A percentile compares a stretch with the other conserved stretches of the same genome.
Conservation (phyloP, 805 yeast genomes). For the Yueomyces sinensis region DNA sequence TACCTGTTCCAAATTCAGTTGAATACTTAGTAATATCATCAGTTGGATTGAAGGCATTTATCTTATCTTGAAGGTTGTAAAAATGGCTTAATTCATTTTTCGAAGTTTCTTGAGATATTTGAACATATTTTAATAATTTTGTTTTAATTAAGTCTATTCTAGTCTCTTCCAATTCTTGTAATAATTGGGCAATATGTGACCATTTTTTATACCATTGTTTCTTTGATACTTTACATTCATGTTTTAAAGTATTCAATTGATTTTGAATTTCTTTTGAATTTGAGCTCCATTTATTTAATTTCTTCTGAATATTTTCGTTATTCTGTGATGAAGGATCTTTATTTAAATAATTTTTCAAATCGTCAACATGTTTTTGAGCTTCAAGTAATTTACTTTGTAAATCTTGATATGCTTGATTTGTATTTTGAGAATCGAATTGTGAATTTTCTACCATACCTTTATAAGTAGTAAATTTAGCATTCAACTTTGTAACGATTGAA, state of each 20-base stretch:
- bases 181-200: constrained; percentile 13
- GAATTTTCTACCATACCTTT: constrained; percentile 20
- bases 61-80: background rate
- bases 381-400: constrained; percentile 16
- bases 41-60: constrained; percentile 4
- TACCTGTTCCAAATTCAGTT: constrained; percentile 23
- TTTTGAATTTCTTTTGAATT: constrained; percentile 13
- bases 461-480: constrained; percentile 17
- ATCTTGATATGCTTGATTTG: constrained; percentile 18
- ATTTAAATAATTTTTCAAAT: constrained; percentile 17
- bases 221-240: constrained; percentile 21
- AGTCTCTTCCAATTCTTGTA: constrained; percentile 20
- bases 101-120: constrained; percentile 12
- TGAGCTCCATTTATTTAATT: constrained; percentile 20
- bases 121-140: constrained; percentile 14
- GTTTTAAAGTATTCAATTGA: constrained; percentile 17
- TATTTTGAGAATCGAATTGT: constrained; percentile 17
- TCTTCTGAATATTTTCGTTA: constrained; percentile 13
- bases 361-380: constrained; percentile 15
- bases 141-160: constrained; percentile 17
- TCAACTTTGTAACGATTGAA: constrained; percentile 13
- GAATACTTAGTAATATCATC: constrained; percentile 23
- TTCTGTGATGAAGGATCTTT: constrained; percentile 17
- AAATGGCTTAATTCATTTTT: background rate
- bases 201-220: constrained; percentile 23